These are phyloP conservation scores for Alternaria incomplexa DNA, from an alignment of 2,329 filamentous ascomycete species.

Conservation along the genomic window DNA sequence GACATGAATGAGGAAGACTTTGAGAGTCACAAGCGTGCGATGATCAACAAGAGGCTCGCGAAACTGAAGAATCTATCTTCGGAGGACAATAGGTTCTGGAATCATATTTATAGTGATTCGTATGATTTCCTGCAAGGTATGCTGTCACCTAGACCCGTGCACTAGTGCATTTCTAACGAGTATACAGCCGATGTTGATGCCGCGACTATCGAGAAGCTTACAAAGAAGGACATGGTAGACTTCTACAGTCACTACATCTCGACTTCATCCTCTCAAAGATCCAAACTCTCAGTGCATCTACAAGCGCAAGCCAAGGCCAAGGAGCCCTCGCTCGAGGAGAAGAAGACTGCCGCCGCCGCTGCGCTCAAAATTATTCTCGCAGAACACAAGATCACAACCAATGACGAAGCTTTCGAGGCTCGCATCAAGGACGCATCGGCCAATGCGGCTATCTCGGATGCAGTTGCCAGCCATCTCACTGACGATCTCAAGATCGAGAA, in stretches of 20 bases:
- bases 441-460: conserved; percentile 56
- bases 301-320: conserved; percentile 69
- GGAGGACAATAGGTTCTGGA: conserved; percentile 83
- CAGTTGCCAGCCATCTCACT: conserved; percentile 57
- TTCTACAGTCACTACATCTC: conserved; percentile 81
- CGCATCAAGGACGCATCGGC: conserved; percentile 56
- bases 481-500: conserved; percentile 55
- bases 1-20: conserved; percentile 85
- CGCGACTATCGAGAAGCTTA: conserved; percentile 72
- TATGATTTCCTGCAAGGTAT: conserved; percentile 88
- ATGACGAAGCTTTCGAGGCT: conserved; percentile 50
- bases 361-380: conserved; percentile 54
- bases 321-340: conserved; percentile 48
- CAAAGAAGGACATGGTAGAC: conserved; percentile 77
- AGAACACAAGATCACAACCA: conserved; percentile 54
- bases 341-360: conserved; percentile 47
- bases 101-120: conserved; percentile 81
- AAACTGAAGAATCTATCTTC: conserved; percentile 91
- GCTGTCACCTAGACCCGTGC: conserved; percentile 34
- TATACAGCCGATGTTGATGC: conserved; percentile 75
- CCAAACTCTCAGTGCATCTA: conserved; percentile 86
- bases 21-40: conserved; percentile 86
- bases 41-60: conserved; percentile 85
- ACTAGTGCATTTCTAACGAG: conserved; percentile 6
- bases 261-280: conserved; percentile 72